Percentiles rank a stretch among this genome's conserved stretches.
These are phyloP conservation scores for Castanopsis chinensis DNA, from an alignment of 306 rosid genomes.

Conservation along the genomic window DNA sequence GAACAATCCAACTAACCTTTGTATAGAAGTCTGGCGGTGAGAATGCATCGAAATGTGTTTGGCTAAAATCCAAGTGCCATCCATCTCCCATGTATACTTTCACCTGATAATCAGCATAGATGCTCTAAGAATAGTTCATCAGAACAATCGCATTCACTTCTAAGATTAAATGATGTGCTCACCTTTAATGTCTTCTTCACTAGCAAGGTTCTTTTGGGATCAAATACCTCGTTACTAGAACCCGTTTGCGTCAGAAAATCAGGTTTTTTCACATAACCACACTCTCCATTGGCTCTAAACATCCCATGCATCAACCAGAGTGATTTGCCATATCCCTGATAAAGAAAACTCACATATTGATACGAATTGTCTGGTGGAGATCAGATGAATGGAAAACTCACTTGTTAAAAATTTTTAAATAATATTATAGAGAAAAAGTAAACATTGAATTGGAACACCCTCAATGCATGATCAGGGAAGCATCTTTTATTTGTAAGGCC, in stretches of 20 bases:
- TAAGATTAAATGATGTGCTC: conserved; percentile 14
- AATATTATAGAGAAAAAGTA: background rate
- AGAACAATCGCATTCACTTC: conserved; percentile 21
- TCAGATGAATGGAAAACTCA: background rate
- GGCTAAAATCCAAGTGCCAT: conserved; percentile 55
- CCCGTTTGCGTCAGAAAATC: conserved; percentile 48
- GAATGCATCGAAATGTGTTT: conserved; percentile 50
- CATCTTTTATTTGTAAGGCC: background rate
- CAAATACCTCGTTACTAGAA: conserved; percentile 46
- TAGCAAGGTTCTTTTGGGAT: conserved; percentile 53
- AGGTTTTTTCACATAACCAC: conserved; percentile 85
- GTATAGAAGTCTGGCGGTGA: conserved; percentile 94
- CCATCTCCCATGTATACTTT: conserved; percentile 62
- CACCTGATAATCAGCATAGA: conserved; percentile 46
- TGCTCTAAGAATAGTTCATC: conserved; percentile 21
- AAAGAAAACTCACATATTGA: conserved; percentile 14
- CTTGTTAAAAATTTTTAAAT: background rate
- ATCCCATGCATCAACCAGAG: conserved; percentile 86
- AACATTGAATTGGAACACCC: background rate
- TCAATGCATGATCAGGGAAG: background rate
- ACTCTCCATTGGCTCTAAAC: conserved; percentile 88
- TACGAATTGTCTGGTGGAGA: conserved; percentile 10
- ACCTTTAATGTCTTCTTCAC: conserved; percentile 68
- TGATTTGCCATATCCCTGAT: conserved; percentile 74
- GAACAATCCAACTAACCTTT: conserved; percentile 43